Percentiles rank a stretch among this genome's conserved stretches.
phyloP scores from a whole-genome alignment of 108 stramenopile genomes.

The Nannochloropsis gaditana region DNA sequence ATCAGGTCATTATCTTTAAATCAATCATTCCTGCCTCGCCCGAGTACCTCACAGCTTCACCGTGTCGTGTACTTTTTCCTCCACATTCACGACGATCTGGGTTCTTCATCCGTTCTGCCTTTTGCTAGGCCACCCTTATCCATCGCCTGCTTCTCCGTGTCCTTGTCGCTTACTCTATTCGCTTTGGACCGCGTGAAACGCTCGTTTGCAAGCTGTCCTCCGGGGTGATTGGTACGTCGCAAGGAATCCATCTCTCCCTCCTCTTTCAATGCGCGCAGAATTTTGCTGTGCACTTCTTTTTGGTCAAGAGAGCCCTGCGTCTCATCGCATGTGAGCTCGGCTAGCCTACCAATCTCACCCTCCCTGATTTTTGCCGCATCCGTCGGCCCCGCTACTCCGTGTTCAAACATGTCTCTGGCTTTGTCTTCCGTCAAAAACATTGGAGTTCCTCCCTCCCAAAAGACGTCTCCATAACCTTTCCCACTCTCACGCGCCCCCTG shows the following conservation, averaged over 20 bases:
- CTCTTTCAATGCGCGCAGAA: not conserved
- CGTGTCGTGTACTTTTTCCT: too few species aligned
- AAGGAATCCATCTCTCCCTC: slow-evolving; percentile 15
- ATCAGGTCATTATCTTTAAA: too few species aligned
- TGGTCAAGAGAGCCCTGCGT: not conserved
- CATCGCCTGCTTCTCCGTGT: not conserved
- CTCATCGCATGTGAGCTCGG: not conserved
- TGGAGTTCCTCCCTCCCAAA: not conserved
- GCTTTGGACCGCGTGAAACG: not conserved
- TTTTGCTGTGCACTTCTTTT: not conserved
- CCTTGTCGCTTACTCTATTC: not conserved
- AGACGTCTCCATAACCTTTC: not conserved
- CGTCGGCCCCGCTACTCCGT: not conserved
- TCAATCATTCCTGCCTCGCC: too few species aligned
- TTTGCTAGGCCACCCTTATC: not conserved
- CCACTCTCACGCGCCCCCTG: not conserved
- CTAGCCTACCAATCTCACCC: not conserved
- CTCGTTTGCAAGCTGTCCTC: not conserved
- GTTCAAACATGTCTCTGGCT: not conserved
- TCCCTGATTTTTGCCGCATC: not conserved
- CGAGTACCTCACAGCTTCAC: too few species aligned
- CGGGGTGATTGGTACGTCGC: not conserved
- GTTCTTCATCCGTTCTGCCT: too few species aligned
- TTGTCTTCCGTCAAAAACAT: not conserved
- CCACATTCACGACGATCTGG: too few species aligned